Conservation (phyloP, 2,329 filamentous ascomycete genomes). For the Cercospora canescens region DNA sequence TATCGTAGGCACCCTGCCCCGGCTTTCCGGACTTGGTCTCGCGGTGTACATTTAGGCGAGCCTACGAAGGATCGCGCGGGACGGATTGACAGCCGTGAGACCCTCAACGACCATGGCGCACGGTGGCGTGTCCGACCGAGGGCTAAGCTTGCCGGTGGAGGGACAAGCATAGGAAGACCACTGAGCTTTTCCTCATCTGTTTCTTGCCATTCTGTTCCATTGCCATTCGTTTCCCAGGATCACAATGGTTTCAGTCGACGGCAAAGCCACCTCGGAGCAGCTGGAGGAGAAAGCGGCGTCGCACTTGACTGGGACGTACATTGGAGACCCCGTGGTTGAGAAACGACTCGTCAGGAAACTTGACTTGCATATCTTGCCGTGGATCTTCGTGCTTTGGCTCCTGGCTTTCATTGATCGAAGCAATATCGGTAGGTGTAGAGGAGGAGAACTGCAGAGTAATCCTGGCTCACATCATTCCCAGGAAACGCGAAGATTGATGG, state of each 20-base stretch:
- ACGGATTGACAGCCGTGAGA: neutral
- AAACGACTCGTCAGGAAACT: conserved; percentile 43
- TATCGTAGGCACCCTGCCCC: neutral
- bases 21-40: neutral
- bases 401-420: conserved; percentile 50
- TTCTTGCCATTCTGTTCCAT: neutral
- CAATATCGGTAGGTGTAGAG: conserved; percentile 27
- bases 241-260: conserved; percentile 6
- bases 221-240: neutral
- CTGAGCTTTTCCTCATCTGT: neutral
- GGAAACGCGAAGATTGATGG: conserved; percentile 48
- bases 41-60: neutral
- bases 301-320: neutral
- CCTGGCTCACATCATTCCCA: conserved; percentile 21
- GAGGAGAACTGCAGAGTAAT: neutral
- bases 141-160: neutral
- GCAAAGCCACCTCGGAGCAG: conserved; percentile 8
- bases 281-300: conserved; percentile 15
- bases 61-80: neutral
- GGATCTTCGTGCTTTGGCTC: conserved; percentile 49
- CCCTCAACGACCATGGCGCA: neutral
- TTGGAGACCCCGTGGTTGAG: conserved; percentile 8
- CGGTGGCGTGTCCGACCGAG: neutral
- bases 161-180: neutral
- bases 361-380: conserved; percentile 46